A percentile compares a stretch with the other conserved stretches of the same genome.
Conservation (phyloP, 768 basidiomycete genomes). For the Lactarius sp. region DNA sequence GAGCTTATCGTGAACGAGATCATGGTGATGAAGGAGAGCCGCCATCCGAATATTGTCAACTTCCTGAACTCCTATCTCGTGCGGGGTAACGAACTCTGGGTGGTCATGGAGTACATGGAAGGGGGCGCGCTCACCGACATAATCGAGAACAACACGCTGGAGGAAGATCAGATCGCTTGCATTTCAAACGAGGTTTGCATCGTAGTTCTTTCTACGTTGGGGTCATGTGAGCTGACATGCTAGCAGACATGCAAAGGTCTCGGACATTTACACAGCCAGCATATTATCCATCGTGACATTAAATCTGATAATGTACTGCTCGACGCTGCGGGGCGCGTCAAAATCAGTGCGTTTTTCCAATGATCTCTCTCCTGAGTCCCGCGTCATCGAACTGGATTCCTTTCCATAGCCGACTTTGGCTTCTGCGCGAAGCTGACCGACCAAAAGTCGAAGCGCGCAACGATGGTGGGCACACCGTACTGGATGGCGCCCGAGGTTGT, state of each 20-base stretch:
- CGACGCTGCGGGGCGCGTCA: constrained; percentile 88
- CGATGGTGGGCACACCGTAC: constrained; percentile 98
- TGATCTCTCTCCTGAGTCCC: background rate
- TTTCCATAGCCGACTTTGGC: constrained; percentile 79
- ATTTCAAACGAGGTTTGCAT: constrained; percentile 81
- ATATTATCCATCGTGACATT: constrained; percentile 96
- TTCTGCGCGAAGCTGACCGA: constrained; percentile 96
- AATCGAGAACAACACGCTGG: constrained; percentile 93
- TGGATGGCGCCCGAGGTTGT: constrained; percentile 99
- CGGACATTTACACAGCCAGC: constrained; percentile 87
- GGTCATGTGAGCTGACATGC: background rate
- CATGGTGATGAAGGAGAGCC: constrained; percentile 97
- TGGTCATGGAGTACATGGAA: constrained; percentile 99
- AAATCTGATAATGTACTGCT: constrained; percentile 95
- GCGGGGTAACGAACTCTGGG: constrained; percentile 87
- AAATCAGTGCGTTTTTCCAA: constrained; percentile 76
- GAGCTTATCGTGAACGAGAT: constrained; percentile 98
- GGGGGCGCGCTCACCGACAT: constrained; percentile 96
- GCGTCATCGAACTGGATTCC: background rate
- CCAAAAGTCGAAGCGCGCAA: constrained; percentile 94
- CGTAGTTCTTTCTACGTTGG: background rate
- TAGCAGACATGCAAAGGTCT: constrained; percentile 90
- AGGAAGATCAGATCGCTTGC: constrained; percentile 92
- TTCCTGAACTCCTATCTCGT: constrained; percentile 89
- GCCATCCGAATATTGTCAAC: constrained; percentile 96